Percentiles rank a stretch among this genome's conserved stretches.
Conservation (phyloP, 495 filamentous ascomycete genomes). For the Recurvomyces mirabilis region DNA sequence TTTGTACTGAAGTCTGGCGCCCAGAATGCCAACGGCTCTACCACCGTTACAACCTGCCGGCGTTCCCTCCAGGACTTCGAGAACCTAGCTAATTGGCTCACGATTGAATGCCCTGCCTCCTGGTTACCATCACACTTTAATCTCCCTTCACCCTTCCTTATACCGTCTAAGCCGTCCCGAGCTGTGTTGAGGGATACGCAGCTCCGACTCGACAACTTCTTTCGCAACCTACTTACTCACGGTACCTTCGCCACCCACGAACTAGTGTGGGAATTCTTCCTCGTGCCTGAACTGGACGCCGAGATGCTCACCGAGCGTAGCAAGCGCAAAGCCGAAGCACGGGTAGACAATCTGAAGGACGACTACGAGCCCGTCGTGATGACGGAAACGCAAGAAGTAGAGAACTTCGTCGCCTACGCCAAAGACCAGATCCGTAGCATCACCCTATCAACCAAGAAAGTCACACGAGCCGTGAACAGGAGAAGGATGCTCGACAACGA, state of each 20-base stretch:
- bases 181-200: constrained; percentile 81
- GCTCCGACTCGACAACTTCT: constrained; percentile 70
- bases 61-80: constrained; percentile 88
- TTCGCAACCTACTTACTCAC: constrained; percentile 75
- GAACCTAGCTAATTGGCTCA: constrained; percentile 75
- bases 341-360: constrained; percentile 73
- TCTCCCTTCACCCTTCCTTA: constrained; percentile 78
- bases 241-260: constrained; percentile 94
- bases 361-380: constrained; percentile 69
- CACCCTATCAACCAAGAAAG: constrained; percentile 66
- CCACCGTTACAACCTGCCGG: constrained; percentile 87
- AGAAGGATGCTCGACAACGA: constrained; percentile 47
- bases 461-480: constrained; percentile 58
- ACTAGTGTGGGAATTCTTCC: constrained; percentile 98
- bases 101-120: constrained; percentile 85
- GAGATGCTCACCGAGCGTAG: constrained; percentile 84
- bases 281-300: constrained; percentile 86
- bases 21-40: constrained; percentile 51
- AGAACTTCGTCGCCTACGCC: constrained; percentile 81
- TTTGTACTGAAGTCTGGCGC: constrained; percentile 91
- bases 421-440: constrained; percentile 76
- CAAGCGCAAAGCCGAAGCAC: constrained; percentile 68
- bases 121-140: constrained; percentile 77
- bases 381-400: constrained; percentile 73
- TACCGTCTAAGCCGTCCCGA: constrained; percentile 81